Evolutionary conservation across 345 rosid species (phyloP).

Genomic region (Combretum micranthum): DNA sequence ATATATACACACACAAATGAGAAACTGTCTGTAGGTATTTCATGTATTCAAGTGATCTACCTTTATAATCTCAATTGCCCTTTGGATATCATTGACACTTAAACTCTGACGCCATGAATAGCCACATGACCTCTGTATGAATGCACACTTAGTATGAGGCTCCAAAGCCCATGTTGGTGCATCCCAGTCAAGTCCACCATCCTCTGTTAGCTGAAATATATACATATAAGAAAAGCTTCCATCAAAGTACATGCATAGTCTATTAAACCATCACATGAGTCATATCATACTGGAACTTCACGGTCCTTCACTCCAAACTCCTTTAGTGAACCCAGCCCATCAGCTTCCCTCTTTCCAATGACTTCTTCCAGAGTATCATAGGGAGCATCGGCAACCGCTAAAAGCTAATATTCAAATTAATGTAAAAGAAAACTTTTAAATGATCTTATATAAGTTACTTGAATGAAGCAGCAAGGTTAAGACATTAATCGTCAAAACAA

Average conservation of each 20-base stretch:
- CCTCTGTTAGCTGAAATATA: constrained; percentile 40
- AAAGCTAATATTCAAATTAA: constrained; percentile 44
- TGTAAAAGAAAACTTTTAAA: constrained; percentile 13
- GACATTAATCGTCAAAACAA: neutral
- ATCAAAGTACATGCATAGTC: neutral
- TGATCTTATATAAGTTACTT: neutral
- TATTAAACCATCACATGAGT: constrained; percentile 1
- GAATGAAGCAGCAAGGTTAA: neutral
- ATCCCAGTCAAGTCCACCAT: constrained; percentile 53
- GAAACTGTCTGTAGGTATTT: neutral
- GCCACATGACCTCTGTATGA: constrained; percentile 59
- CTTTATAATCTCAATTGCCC: constrained; percentile 52
- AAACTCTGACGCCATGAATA: constrained; percentile 62
- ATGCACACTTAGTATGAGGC: constrained; percentile 54
- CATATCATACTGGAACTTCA: constrained; percentile 48
- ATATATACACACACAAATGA: neutral
- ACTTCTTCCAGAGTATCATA: constrained; percentile 71
- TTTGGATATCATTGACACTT: constrained; percentile 49
- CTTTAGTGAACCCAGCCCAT: constrained; percentile 48
- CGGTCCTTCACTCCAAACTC: constrained; percentile 57
- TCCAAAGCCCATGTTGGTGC: constrained; percentile 28
- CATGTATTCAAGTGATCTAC: constrained; percentile 16
- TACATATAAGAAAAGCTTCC: constrained; percentile 4
- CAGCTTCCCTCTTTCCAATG: constrained; percentile 48
- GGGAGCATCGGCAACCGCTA: constrained; percentile 74